Evolutionary conservation across 2,329 filamentous ascomycete species (phyloP).

Genomic region (Aspergillus sp.): DNA sequence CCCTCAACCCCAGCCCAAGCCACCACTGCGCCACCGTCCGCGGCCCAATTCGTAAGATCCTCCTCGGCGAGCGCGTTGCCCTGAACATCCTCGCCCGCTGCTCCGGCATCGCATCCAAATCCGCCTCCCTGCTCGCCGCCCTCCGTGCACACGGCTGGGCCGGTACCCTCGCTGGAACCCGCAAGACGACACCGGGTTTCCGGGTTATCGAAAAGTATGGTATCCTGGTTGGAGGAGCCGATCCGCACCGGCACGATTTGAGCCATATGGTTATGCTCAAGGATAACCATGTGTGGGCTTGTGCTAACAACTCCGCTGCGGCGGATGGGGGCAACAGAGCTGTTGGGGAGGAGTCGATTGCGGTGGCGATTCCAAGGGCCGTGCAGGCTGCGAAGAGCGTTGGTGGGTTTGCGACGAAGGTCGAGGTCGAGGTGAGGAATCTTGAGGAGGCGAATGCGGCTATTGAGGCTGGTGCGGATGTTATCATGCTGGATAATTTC

Average conservation of each 20-base stretch:
- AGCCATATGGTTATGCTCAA: slow-evolving; percentile 98
- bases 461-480: slow-evolving; percentile 81
- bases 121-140: slow-evolving; percentile 41
- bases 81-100: slow-evolving; percentile 86
- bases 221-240: slow-evolving; percentile 88
- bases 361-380: slow-evolving; percentile 70
- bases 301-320: slow-evolving; percentile 45
- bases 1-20: slow-evolving; percentile 50
- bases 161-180: slow-evolving; percentile 83
- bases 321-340: slow-evolving; percentile 15
- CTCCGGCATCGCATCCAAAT: slow-evolving; percentile 75
- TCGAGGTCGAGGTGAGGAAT: slow-evolving; percentile 91
- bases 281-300: slow-evolving; percentile 96
- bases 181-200: slow-evolving; percentile 96
- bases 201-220: slow-evolving; percentile 96
- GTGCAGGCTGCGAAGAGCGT: slow-evolving; percentile 76
- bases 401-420: slow-evolving; percentile 84
- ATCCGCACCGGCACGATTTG: slow-evolving; percentile 85
- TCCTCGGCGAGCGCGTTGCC: slow-evolving; percentile 89
- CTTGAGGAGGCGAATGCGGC: slow-evolving; percentile 87
- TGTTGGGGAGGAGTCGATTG: slow-evolving; percentile 21
- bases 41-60: slow-evolving; percentile 72
- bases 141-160: slow-evolving; percentile 61
- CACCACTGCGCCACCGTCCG: slow-evolving; percentile 68
- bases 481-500: slow-evolving; percentile 98